Evolutionary conservation across 257 asterid species (phyloP).

Genomic region (Nicotiana knightiana): DNA sequence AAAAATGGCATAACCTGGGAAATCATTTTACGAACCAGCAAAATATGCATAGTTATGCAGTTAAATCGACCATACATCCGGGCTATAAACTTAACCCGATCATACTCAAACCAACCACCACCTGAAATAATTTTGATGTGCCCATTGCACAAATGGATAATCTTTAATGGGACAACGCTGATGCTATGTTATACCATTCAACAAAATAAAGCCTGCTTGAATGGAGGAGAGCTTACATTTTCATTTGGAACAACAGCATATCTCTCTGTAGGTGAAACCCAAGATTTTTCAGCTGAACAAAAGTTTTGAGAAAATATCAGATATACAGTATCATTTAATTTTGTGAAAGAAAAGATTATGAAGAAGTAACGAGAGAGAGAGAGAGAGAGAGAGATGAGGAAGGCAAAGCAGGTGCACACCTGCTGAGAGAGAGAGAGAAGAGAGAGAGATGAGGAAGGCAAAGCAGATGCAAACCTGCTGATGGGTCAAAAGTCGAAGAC

Average conservation of each 20-base stretch:
- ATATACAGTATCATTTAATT: neutral
- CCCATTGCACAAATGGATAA: neutral
- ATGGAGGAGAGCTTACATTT: slow-evolving; percentile 43
- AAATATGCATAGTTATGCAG: neutral
- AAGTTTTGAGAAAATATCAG: neutral
- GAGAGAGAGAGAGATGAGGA: neutral
- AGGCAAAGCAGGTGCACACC: slow-evolving; percentile 27
- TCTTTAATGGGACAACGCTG: neutral
- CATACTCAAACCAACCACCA: neutral
- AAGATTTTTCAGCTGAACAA: slow-evolving; percentile 46
- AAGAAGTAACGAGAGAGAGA: too few relatives aligned
- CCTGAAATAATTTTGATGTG: neutral
- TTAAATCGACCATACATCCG: neutral
- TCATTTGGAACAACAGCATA: slow-evolving; percentile 90
- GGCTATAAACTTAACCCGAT: neutral
- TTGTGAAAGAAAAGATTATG: neutral
- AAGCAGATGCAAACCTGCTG: slow-evolving; percentile 43
- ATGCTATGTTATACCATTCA: neutral
- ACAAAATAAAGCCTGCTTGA: neutral
- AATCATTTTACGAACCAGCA: neutral
- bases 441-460: neutral
- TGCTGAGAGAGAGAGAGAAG: slow-evolving; percentile 25
- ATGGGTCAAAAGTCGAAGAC: slow-evolving; percentile 54
- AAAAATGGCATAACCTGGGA: neutral
- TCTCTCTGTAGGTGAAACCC: slow-evolving; percentile 88